Evolutionary conservation across 352 stramenopile species (phyloP), one percentile per base, ranked within the genome.

Genomic region (Elongisporangium undulatum): DNA sequence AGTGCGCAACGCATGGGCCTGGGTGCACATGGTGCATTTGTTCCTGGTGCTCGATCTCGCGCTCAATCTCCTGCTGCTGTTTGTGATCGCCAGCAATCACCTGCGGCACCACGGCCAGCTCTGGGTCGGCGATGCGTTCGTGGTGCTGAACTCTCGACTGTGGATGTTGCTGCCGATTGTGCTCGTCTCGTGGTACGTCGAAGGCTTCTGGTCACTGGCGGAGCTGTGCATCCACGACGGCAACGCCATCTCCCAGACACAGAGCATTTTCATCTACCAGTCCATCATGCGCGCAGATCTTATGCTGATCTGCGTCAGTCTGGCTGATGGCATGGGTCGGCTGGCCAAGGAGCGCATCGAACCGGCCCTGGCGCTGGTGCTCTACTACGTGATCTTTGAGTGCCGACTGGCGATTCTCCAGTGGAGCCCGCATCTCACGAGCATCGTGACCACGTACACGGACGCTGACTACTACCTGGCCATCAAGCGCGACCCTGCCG

Each of bases 91-190:
- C 3, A 73, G 71, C 23, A 65, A 65, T 13, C 79, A 73, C 22
- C 3, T 79, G 19, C 62, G 29, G 29, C 29, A 59, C 0, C 49
- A 45, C 7, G 69, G 73, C 0, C 77, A 79, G 56, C 13, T 79
- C 16, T 79, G 73, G 73, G 67, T 82, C 8, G 70, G 71, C 8
- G 73, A 77, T 34, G 70, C 73, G 0, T 82, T 82, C 26, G 56
- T 72, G 13, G 23, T 69, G 2, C 13, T 76, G 2, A 74, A 74
- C 41, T 65, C 56, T 19, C 83, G 59, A 4, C 56, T 84, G 1
- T 68, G 71, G 57, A 16, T 78, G 0, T 63, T 74, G 17, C 66
- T 69, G 9, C 51, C 69, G 0, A 58, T 78, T 16, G 59, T 80
- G n/a, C 19, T 78, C 0, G 5, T 65, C 4, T 72, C 71, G 2